Evolutionary conservation across 208 protist genomes (phyloP).

Genomic region (Leishmania turanica): DNA sequence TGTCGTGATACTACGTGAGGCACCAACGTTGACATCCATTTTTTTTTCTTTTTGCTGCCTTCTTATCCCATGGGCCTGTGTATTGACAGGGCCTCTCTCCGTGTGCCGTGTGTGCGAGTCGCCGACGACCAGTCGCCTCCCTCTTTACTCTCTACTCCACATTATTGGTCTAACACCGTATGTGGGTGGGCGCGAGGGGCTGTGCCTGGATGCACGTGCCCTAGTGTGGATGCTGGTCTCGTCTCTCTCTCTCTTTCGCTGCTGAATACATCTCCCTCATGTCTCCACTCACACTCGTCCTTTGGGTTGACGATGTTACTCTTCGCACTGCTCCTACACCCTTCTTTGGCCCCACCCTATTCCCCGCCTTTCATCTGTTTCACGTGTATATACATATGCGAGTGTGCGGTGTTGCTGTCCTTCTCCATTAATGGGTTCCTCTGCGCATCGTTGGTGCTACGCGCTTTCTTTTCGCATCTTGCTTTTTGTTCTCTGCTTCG

Average conservation of each 20-base stretch:
- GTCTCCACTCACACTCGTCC: not conserved
- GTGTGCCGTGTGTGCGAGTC: not conserved
- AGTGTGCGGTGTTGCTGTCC: not conserved
- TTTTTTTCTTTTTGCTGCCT: not conserved
- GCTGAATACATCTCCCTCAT: not conserved
- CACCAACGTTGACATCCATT: not conserved
- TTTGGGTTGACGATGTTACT: not conserved
- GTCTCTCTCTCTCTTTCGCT: not conserved
- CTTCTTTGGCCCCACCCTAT: not conserved
- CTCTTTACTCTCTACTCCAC: not conserved
- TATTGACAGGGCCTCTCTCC: not conserved
- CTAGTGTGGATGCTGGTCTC: not conserved
- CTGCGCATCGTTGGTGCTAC: not conserved
- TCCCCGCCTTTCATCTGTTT: not conserved
- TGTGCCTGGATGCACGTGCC: not conserved
- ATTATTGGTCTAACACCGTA: not conserved
- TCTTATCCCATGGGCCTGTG: not conserved
- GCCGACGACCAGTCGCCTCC: not conserved
- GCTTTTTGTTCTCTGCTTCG: not conserved
- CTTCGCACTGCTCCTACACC: not conserved
- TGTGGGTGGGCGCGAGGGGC: not conserved
- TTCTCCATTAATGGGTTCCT: not conserved
- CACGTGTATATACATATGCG: not conserved
- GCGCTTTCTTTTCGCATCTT: not conserved
- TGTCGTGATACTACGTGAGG: not conserved